Evolutionary conservation across 2,329 filamentous ascomycete genomes (phyloP).

Genomic region (Basipetospora chlamydospora): DNA sequence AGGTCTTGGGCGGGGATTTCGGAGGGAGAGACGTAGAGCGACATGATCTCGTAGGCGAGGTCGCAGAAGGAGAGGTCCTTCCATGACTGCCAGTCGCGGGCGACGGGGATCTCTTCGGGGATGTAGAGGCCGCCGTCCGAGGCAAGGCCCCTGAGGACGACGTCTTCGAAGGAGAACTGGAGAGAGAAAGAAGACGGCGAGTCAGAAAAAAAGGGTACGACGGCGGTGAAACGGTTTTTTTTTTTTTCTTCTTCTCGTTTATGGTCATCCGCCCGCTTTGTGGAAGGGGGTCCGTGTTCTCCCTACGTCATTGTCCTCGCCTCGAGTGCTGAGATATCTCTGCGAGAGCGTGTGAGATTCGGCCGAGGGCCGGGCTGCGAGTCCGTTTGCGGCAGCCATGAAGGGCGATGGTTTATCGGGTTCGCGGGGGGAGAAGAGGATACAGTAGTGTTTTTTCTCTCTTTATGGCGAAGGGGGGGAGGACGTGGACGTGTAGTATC

Average conservation of each 20-base stretch:
- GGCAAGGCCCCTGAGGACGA: slow-evolving; percentile 78
- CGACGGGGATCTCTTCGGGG: slow-evolving; percentile 63
- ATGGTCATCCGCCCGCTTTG: too few relatives aligned
- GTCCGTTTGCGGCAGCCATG: slow-evolving; percentile 29
- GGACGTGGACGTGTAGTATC: too few relatives aligned
- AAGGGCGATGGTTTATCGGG: slow-evolving; percentile 7
- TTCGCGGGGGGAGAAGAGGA: not conserved
- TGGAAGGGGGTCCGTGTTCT: not conserved
- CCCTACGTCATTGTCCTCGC: slow-evolving; percentile 33
- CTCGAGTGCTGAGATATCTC: slow-evolving; percentile 35
- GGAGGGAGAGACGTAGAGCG: slow-evolving; percentile 67
- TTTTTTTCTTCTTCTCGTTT: too few relatives aligned
- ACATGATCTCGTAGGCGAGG: slow-evolving; percentile 72
- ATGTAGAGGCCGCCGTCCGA: slow-evolving; percentile 81
- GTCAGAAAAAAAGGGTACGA: slow-evolving; percentile 5
- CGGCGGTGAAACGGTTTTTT: slow-evolving; percentile 7
- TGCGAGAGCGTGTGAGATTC: slow-evolving; percentile 29
- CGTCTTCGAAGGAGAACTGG: slow-evolving; percentile 79
- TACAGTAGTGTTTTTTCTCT: not conserved
- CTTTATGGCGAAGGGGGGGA: not conserved
- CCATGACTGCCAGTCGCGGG: slow-evolving; percentile 57
- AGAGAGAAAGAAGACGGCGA: slow-evolving; percentile 3
- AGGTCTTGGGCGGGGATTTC: slow-evolving; percentile 76
- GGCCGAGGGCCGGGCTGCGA: slow-evolving; percentile 14
- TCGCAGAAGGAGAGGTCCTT: slow-evolving; percentile 65